Evolutionary conservation across 2,329 filamentous ascomycete species (phyloP), one percentile per base, ranked within the genome.

Genomic region (Penicillium sp.): DNA sequence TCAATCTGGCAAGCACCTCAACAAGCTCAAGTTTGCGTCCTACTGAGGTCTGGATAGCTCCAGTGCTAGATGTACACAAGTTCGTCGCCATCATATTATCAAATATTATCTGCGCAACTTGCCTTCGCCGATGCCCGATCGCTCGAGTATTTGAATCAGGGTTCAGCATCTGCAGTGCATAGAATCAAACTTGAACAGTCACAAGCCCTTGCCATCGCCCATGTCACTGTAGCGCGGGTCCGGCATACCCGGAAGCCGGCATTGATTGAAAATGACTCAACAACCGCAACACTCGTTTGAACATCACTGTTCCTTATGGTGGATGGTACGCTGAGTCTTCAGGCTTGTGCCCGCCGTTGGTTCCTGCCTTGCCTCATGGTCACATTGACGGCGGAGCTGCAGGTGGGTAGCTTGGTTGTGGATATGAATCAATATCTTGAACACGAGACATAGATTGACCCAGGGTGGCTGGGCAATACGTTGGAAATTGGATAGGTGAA

Each of bases 121-220:
- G 24, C 24, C 3, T 27, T 27, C 6, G 24, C 24, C 24, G 24
- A 11, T 10, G 7, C 31, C 10, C 31, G 2, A 31, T 31, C 31
- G 31, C 31, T 31, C 7, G 31, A 10, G 31, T 3, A 31, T 31
- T 31, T 31, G 7, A 9, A 31, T 31, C 9, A 2, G 9, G 31
- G 9, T 9, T 44, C 60, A 56, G 58, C 39, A 40, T 46, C 36
- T 24, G 40, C 6, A 27, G 60, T 63, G 54, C 49, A 60, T 46
- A 49, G 16, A 40, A 36, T 60, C 50, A 41, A 50, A 60, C 41
- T 19, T 55, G 58, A 63, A 53, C 16, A 39, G 37, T 58, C 58
- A 52, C 19, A 53, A 35, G 40, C n/a, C 44, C 40, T 33, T 53
- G 22, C 22, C 19, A 18, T 35, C 24, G 16, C n/a, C 6, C 16